These are phyloP conservation scores for Tolypocladium tropicale DNA, from an alignment of 2,329 filamentous ascomycete genomes.

Conservation along the genomic window DNA sequence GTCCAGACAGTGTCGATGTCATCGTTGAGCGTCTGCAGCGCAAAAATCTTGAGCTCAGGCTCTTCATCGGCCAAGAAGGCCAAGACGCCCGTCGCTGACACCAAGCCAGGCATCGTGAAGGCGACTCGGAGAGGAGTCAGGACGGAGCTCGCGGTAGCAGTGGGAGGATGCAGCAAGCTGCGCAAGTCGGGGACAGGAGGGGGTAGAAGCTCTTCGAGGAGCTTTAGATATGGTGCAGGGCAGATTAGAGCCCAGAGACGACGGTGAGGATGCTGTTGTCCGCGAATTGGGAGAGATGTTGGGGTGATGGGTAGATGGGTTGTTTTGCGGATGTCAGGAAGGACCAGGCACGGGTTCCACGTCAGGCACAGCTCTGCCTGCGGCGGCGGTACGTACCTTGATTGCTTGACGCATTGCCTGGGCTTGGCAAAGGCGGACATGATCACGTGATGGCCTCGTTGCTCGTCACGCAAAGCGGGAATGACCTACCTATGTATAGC, in stretches of 20 bases:
- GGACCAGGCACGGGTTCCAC: constrained; percentile 23
- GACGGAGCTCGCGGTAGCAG: constrained; percentile 7
- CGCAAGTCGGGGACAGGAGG: background rate
- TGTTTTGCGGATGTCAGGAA: constrained; percentile 1
- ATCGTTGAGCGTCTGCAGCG: constrained; percentile 87
- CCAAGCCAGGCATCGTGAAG: constrained; percentile 73
- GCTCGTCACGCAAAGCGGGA: no score
- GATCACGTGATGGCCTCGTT: background rate
- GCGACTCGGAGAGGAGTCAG: background rate
- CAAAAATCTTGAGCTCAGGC: constrained; percentile 87
- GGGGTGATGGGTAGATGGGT: background rate
- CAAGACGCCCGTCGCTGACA: constrained; percentile 87
- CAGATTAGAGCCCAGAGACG: background rate
- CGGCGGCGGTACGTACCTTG: background rate
- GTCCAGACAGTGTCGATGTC: constrained; percentile 97
- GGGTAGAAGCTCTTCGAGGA: background rate
- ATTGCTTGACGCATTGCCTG: background rate
- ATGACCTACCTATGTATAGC: background rate
- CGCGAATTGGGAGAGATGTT: background rate
- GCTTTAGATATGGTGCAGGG: background rate
- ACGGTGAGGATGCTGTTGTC: background rate
- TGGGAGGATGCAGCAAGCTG: background rate
- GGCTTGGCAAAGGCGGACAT: background rate
- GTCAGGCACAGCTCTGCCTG: constrained; percentile 35
- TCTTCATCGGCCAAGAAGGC: constrained; percentile 95